Evolutionary conservation across 2,329 filamentous ascomycete genomes (phyloP).

Genomic region (Fusarium graminum): DNA sequence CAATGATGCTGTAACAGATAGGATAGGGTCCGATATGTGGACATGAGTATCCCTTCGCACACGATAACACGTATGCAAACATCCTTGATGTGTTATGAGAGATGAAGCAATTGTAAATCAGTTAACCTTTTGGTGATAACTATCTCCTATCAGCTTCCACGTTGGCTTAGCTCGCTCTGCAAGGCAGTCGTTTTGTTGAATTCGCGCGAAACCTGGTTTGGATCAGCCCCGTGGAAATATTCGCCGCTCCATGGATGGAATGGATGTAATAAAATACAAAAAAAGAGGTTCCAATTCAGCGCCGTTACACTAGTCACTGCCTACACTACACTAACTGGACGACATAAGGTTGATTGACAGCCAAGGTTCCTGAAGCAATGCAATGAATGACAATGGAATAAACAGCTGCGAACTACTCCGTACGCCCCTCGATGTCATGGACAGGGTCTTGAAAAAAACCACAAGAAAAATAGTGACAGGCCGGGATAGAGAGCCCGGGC

Average conservation of each 20-base stretch:
- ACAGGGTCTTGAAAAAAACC: constrained; percentile 3
- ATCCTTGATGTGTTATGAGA: not conserved
- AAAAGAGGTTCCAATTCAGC: constrained; percentile 20
- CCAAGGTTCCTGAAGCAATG: not conserved
- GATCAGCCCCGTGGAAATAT: constrained; percentile 18
- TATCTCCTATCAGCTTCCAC: constrained; percentile 37
- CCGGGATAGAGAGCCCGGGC: constrained; percentile 33
- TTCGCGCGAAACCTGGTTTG: constrained; percentile 25
- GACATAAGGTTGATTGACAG: constrained; percentile 1
- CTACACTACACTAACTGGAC: not conserved
- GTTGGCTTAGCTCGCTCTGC: constrained; percentile 45
- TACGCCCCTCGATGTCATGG: constrained; percentile 3
- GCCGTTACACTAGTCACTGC: constrained; percentile 23
- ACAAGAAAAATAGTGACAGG: constrained; percentile 27
- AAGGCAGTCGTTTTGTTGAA: constrained; percentile 38
- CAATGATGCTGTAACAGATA: constrained; percentile 23
- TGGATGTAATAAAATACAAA: not conserved
- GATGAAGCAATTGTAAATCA: constrained; percentile 6
- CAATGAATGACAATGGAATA: not conserved
- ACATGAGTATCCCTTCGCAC: constrained; percentile 11
- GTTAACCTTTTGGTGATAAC: constrained; percentile 8
- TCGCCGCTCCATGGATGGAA: constrained; percentile 7
- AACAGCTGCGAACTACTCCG: constrained; percentile 1
- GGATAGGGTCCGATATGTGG: constrained; percentile 3
- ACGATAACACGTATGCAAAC: constrained; percentile 12